A percentile compares a stretch with the other conserved stretches of the same genome.
Evolutionary conservation across 768 basidiomycete genomes (phyloP).

Genomic region (Melanogaster broomeanus): DNA sequence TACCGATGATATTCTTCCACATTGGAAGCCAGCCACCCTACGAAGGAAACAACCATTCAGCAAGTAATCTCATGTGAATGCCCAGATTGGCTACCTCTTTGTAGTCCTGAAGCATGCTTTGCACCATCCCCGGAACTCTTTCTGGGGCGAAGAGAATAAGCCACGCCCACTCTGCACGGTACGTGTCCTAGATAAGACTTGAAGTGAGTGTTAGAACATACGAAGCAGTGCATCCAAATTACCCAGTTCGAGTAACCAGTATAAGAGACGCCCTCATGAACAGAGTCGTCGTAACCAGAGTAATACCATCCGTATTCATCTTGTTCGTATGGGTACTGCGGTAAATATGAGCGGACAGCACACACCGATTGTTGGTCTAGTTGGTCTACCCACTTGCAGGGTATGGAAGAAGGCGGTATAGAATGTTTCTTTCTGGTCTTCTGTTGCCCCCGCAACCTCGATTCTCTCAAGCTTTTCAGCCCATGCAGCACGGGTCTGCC

Average conservation of each 20-base stretch:
- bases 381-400: slow-evolving; percentile 44
- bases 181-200: slow-evolving; percentile 71
- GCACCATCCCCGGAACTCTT: slow-evolving; percentile 72
- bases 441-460: slow-evolving; percentile 47
- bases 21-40: slow-evolving; percentile 84
- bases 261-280: slow-evolving; percentile 70
- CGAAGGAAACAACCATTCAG: not conserved
- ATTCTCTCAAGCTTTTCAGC: slow-evolving; percentile 56
- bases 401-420: slow-evolving; percentile 69
- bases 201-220: not conserved
- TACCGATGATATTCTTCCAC: slow-evolving; percentile 86
- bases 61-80: not conserved
- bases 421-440: slow-evolving; percentile 48
- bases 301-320: slow-evolving; percentile 68
- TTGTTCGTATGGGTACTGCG: slow-evolving; percentile 77
- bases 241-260: slow-evolving; percentile 85
- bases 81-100: slow-evolving; percentile 45
- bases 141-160: slow-evolving; percentile 77
- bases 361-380: not conserved
- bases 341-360: slow-evolving; percentile 1
- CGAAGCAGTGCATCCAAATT: slow-evolving; percentile 9
- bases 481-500: slow-evolving; percentile 52
- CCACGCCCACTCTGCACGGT: slow-evolving; percentile 79
- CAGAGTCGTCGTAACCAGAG: slow-evolving; percentile 70
- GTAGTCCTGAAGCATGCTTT: slow-evolving; percentile 81